Evolutionary conservation across 345 rosid species (phyloP).

Genomic region (Rhodomyrtus tomentosa): DNA sequence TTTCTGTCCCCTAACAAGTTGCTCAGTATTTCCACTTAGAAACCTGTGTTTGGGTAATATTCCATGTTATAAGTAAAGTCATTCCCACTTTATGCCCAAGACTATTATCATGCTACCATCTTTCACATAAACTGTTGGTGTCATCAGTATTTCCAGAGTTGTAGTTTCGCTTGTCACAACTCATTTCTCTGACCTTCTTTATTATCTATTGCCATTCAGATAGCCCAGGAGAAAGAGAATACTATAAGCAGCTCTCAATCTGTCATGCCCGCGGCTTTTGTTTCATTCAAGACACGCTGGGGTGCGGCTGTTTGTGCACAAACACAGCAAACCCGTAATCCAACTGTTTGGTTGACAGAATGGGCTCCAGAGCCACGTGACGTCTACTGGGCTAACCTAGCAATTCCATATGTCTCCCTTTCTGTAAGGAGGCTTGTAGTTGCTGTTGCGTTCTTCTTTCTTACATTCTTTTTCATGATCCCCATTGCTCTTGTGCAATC

Average conservation of each 20-base stretch:
- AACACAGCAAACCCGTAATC: constrained; percentile 86
- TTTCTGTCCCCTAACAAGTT: not conserved
- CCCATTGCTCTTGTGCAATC: constrained; percentile 90
- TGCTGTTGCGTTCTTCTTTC: constrained; percentile 70
- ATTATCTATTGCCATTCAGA: constrained; percentile 23
- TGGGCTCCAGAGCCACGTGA: constrained; percentile 98
- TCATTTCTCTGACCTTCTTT: not conserved
- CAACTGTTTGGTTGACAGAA: constrained; percentile 80
- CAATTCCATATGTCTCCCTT: constrained; percentile 83
- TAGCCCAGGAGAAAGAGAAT: constrained; percentile 48
- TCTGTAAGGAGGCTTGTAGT: constrained; percentile 57
- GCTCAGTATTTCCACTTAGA: not conserved
- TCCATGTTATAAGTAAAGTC: not conserved
- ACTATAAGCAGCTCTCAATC: constrained; percentile 32
- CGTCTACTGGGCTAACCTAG: constrained; percentile 74
- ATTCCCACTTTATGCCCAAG: not conserved
- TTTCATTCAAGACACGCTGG: constrained; percentile 87
- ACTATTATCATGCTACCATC: not conserved
- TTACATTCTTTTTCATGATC: constrained; percentile 93
- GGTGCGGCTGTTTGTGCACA: constrained; percentile 91
- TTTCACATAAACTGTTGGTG: not conserved
- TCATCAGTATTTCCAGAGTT: not conserved
- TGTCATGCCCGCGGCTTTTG: constrained; percentile 73
- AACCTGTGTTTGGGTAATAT: not conserved
- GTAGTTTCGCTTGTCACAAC: not conserved